A percentile compares a stretch with the other conserved stretches of the same genome.
Evolutionary conservation across 495 filamentous ascomycete genomes (phyloP).

Genomic region (Hypoxylon crocopeplum): DNA sequence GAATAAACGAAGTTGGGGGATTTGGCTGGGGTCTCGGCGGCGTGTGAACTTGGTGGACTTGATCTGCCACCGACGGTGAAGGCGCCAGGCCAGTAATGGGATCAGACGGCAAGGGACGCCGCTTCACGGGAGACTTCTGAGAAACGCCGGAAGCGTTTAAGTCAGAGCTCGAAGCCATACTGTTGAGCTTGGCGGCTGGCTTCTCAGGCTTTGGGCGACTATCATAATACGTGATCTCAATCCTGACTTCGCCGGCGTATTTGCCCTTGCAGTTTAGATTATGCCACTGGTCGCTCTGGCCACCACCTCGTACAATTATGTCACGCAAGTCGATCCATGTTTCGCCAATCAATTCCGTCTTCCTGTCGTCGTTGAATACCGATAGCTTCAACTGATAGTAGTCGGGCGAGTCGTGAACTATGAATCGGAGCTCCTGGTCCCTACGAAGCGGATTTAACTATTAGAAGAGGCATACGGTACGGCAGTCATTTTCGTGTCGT

Average conservation of each 20-base stretch:
- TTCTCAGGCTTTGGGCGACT: conserved; percentile 78
- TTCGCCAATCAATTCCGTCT: conserved; percentile 94
- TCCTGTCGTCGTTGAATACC: conserved; percentile 97
- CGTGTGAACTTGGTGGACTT: conserved; percentile 47
- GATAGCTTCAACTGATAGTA: conserved; percentile 94
- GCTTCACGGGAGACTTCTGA: conserved; percentile 65
- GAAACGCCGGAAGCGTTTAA: conserved; percentile 8
- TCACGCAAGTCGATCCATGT: conserved; percentile 82
- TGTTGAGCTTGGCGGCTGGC: conserved; percentile 59
- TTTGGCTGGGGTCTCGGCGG: conserved; percentile 51
- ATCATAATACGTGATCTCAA: conserved; percentile 97
- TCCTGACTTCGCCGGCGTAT: conserved; percentile 92
- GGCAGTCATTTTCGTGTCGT: conserved; percentile 8
- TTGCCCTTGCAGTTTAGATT: conserved; percentile 83
- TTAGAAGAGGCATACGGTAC: conserved; percentile 8
- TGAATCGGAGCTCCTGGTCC: conserved; percentile 97
- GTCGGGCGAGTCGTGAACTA: conserved; percentile 93
- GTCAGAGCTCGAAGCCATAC: conserved; percentile 46
- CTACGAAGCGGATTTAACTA: conserved; percentile 52
- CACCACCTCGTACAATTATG: conserved; percentile 84
- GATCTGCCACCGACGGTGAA: conserved; percentile 45
- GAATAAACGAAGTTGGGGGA: conserved; percentile 37
- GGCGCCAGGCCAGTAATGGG: conserved; percentile 63
- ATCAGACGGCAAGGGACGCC: conserved; percentile 79
- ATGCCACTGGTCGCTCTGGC: conserved; percentile 93